Evolutionary conservation across 768 basidiomycete genomes (phyloP).

Genomic region (Phylloporus arenicola): DNA sequence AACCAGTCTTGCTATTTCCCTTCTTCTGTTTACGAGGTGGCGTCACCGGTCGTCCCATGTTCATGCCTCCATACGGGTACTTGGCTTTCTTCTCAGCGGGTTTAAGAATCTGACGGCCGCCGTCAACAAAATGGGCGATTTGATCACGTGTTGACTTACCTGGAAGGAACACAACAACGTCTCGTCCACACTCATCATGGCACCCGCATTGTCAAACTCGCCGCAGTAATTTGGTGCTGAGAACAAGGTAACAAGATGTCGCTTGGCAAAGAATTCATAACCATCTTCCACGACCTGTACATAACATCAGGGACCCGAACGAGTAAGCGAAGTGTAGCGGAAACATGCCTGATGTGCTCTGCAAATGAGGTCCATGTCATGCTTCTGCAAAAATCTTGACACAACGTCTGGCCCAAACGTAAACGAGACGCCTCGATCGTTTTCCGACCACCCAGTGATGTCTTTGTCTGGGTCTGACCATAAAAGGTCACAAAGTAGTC

Average conservation of each 20-base stretch:
- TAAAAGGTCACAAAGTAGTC: slow-evolving; percentile 89
- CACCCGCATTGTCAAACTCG: slow-evolving; percentile 98
- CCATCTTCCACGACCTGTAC: slow-evolving; percentile 93
- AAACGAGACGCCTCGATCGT: slow-evolving; percentile 97
- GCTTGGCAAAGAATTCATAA: slow-evolving; percentile 98
- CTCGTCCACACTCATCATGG: slow-evolving; percentile 99
- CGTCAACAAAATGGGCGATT: not conserved
- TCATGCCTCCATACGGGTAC: slow-evolving; percentile 83
- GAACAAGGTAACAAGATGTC: slow-evolving; percentile 94
- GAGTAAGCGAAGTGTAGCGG: slow-evolving; percentile 2
- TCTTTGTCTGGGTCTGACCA: slow-evolving; percentile 99
- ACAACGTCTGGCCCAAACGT: slow-evolving; percentile 99
- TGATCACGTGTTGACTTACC: slow-evolving; percentile 40
- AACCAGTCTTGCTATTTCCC: slow-evolving; percentile 75
- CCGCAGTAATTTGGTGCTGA: slow-evolving; percentile 95
- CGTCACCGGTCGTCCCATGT: slow-evolving; percentile 84
- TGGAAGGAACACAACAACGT: slow-evolving; percentile 98
- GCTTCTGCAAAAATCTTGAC: slow-evolving; percentile 96
- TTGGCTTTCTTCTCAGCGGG: slow-evolving; percentile 99
- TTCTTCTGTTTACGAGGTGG: slow-evolving; percentile 98
- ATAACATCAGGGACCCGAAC: not conserved
- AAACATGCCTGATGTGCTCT: slow-evolving; percentile 88
- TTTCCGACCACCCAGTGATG: slow-evolving; percentile 99
- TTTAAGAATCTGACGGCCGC: slow-evolving; percentile 75
- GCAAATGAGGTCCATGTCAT: slow-evolving; percentile 99